Base-by-base conservation (phyloP, 2,329 filamentous ascomycete genomes). In the Annulohypoxylon truncatum region DNA sequence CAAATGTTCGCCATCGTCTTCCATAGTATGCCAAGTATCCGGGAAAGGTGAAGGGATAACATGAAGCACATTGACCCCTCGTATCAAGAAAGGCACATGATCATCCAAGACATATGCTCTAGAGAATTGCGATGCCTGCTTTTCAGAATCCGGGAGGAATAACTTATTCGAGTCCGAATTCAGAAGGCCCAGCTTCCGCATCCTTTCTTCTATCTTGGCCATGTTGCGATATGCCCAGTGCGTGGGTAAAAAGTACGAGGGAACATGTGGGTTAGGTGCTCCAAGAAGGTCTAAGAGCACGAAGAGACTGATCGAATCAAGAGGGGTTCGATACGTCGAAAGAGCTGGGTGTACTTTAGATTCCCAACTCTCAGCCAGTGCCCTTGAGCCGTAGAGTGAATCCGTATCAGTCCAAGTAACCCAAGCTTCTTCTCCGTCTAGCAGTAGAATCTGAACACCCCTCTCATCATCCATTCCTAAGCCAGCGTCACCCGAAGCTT, bases 361-460 rank as follows among this genome's bases (percentile, higher is more conserved):
- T 62, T 96, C 93, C 96, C 96, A 98, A 47, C 88, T 82, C 70
- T 91, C 88, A 8, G 96, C 95, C 18, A 99, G 84, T 1, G 94
- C 87, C 77, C 82, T 88, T 15, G 95, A 88, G 2, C 96, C 96
- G 74, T 99, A 99, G 3, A 97, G 81, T 4, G 92, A 96, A 78
- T 99, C 96, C 0, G 84, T 87, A 33, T 87, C 87, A 0, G 89
- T 91, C 96, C 96, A 99, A 0, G 79, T 79, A 20, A 87, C 81
- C 79, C 97, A 99, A 0, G 96, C 94, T 79, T 99, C 96, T 80
- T 99, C 96, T 3, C 96, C 96, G 75, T 99, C 96, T 6, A 99
- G 80, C 59, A 99, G 85, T 26, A 99, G 71, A 26, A 99, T 92
- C 81, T 98, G 96, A 31, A 99, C 85, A 0, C 95, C 95, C 75